Base-by-base conservation (phyloP, 352 stramenopile species). In the Pelagophyceae sp. region DNA sequence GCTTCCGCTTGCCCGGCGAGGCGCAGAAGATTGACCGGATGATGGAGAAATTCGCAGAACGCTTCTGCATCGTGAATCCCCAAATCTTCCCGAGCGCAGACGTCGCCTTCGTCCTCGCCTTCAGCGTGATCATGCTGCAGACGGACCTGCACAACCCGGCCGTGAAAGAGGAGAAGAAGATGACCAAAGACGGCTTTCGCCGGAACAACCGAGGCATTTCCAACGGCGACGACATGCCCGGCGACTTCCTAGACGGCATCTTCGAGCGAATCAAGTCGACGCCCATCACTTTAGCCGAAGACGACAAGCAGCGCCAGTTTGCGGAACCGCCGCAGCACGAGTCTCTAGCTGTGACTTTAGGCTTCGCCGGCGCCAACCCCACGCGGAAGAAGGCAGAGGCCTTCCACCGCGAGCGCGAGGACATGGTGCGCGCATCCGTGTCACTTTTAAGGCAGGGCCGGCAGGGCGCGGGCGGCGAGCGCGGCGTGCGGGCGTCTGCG, bases 1-100 rank as follows among this genome's bases (percentile, higher is more conserved):
- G 94, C 38, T 99, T 99, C 85, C 93, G 96, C 40, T 87, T 99
- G 5, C 97, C 95, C 3, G 96, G 96, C 33, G 97, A 99, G 84
- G 96, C 96, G 0, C 96, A 99, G 82, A 99, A 99, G 85, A 99
- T 99, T 84, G 97, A 99, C 86, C 94, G 97, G 38, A 99, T 99
- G 80, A 99, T 99, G 94, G 96, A 99, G 81, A 98, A 98, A 79
- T 99, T 99, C 84, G 95, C 97, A 0, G 95, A 98, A 82, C 87
- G 87, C 31, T 97, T 90, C 87, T 96, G 83, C 61, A 82, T 77
- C 84, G 89, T 89, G 78, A 95, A 96, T 82, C 78, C 76, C 76
- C 78, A 88, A 35, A 82, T 98, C 0, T 98, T 99, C 81, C 87
- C 92, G 23, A 96, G 90, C 38, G 93, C 94, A 23, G 96, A 99